Conservation (phyloP, 1,139 yeast species). For the Geotrichum siamense region DNA sequence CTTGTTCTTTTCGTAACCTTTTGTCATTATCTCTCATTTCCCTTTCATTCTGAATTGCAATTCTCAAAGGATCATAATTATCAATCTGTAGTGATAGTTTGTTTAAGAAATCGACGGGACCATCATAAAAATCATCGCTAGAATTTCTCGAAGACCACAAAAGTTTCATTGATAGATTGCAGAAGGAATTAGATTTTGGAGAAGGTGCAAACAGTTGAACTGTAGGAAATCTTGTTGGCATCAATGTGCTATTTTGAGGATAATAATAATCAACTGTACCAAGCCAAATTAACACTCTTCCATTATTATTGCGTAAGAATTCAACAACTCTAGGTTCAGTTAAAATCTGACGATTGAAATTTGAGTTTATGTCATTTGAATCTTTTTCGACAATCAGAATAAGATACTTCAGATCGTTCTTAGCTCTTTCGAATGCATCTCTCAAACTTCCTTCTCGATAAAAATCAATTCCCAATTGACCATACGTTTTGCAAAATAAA, state of each 20-base stretch:
- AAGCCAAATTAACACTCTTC: slow-evolving; percentile 68
- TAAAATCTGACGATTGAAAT: slow-evolving; percentile 51
- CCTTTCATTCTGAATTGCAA: slow-evolving; percentile 52
- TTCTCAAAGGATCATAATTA: slow-evolving; percentile 56
- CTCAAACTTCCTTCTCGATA: slow-evolving; percentile 63
- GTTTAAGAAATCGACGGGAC: slow-evolving; percentile 33
- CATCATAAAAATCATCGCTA: slow-evolving; percentile 16
- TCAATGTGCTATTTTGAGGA: slow-evolving; percentile 70
- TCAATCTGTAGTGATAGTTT: slow-evolving; percentile 34
- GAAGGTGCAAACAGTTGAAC: slow-evolving; percentile 57
- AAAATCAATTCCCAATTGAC: slow-evolving; percentile 34
- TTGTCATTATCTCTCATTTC: slow-evolving; percentile 56
- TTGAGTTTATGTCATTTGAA: slow-evolving; percentile 54
- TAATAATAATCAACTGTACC: slow-evolving; percentile 81
- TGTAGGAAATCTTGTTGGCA: slow-evolving; percentile 72
- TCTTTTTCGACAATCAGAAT: slow-evolving; percentile 68
- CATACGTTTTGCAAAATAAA: slow-evolving; percentile 37
- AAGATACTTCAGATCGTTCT: slow-evolving; percentile 60
- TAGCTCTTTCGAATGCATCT: slow-evolving; percentile 63
- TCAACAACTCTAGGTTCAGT: slow-evolving; percentile 47
- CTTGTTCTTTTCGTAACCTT: slow-evolving; percentile 63
- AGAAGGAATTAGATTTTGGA: slow-evolving; percentile 35
- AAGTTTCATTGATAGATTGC: slow-evolving; percentile 44
- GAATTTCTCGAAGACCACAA: slow-evolving; percentile 65
- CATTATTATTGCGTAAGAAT: slow-evolving; percentile 40